phyloP scores from a whole-genome alignment of 371 early-diverging fungal species.

The Mortierella sp. region DNA sequence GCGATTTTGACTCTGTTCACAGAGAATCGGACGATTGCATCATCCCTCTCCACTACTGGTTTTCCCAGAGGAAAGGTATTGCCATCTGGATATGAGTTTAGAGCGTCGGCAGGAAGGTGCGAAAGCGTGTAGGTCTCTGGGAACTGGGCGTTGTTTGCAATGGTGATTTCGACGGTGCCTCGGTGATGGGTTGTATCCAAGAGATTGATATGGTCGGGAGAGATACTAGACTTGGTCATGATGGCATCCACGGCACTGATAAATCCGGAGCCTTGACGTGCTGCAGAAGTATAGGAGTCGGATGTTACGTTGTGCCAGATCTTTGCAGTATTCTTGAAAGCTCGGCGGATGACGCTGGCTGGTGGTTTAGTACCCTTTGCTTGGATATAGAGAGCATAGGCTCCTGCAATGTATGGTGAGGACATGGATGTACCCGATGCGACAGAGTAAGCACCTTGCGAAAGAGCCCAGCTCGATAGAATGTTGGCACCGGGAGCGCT shows the following conservation, averaged over 20 bases:
- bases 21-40: constrained; percentile 52
- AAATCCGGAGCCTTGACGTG: constrained; percentile 61
- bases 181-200: constrained; percentile 46
- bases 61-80: constrained; percentile 18
- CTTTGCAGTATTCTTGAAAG: constrained; percentile 5
- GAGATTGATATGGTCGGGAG: constrained; percentile 49
- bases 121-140: constrained; percentile 57
- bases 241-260: constrained; percentile 49
- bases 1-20: constrained; percentile 34
- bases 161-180: constrained; percentile 54
- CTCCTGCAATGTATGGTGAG: constrained; percentile 72
- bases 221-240: constrained; percentile 31
- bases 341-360: not conserved
- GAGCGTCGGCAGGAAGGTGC: constrained; percentile 54
- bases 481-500: constrained; percentile 19
- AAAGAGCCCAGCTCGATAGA: constrained; percentile 1
- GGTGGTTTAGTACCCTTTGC: constrained; percentile 4
- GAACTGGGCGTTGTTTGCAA: constrained; percentile 65
- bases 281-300: constrained; percentile 32
- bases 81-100: constrained; percentile 45
- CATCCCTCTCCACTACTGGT: constrained; percentile 35
- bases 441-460: constrained; percentile 7
- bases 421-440: constrained; percentile 58
- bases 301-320: not conserved
- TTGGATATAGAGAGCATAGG: constrained; percentile 64